Evolutionary conservation across 2,329 filamentous ascomycete genomes (phyloP).

Genomic region (Fusarium nodosum): DNA sequence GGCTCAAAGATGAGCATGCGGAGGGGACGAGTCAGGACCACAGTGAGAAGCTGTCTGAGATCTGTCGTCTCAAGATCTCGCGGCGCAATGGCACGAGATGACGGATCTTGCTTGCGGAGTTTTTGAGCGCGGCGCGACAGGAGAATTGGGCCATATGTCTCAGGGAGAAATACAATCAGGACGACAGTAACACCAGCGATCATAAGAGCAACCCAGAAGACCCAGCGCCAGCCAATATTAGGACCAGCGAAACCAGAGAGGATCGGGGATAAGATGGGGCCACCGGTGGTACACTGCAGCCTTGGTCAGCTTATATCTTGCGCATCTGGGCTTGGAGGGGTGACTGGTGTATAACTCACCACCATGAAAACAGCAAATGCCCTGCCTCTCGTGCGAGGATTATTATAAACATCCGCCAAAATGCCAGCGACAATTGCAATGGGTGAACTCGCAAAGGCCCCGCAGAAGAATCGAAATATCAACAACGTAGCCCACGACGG

Average conservation of each 20-base stretch:
- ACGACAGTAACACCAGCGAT: slow-evolving; percentile 73
- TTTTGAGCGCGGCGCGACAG: slow-evolving; percentile 68
- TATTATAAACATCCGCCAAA: slow-evolving; percentile 74
- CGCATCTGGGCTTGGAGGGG: background rate
- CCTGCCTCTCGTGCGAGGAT: slow-evolving; percentile 65
- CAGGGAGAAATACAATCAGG: slow-evolving; percentile 73
- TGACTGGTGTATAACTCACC: slow-evolving; percentile 55
- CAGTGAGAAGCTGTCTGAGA: slow-evolving; percentile 70
- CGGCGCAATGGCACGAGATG: slow-evolving; percentile 66
- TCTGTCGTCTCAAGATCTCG: slow-evolving; percentile 73
- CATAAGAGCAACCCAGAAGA: slow-evolving; percentile 78
- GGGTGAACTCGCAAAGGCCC: slow-evolving; percentile 68
- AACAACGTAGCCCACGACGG: slow-evolving; percentile 67
- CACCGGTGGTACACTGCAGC: slow-evolving; percentile 70
- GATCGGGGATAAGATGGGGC: slow-evolving; percentile 75
- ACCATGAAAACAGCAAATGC: slow-evolving; percentile 75
- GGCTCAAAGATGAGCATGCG: slow-evolving; percentile 80
- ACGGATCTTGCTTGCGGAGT: slow-evolving; percentile 68
- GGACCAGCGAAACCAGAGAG: slow-evolving; percentile 72
- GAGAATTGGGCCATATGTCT: slow-evolving; percentile 72
- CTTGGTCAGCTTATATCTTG: slow-evolving; percentile 27
- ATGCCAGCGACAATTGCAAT: slow-evolving; percentile 74
- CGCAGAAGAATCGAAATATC: slow-evolving; percentile 67
- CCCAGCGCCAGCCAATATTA: slow-evolving; percentile 76
- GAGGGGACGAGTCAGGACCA: slow-evolving; percentile 78